Conservation (phyloP, 2,329 filamentous ascomycete species). For the Fonsecaea nubica region DNA sequence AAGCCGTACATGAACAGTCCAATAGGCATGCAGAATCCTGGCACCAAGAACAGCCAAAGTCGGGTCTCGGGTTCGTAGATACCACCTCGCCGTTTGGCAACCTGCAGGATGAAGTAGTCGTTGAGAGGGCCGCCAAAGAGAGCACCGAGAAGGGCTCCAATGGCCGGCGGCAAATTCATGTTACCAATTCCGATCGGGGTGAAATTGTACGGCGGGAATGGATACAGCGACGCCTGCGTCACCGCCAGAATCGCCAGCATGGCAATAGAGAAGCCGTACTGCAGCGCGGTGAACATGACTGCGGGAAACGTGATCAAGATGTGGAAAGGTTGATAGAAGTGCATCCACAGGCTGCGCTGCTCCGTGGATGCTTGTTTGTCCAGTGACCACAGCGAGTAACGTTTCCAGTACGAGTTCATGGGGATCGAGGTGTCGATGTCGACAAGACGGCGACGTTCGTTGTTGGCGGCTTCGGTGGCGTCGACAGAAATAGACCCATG, state of each 20-base stretch:
- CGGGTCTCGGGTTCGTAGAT: conserved; percentile 60
- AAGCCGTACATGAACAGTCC: conserved; percentile 52
- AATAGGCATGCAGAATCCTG: conserved; percentile 44
- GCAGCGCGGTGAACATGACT: conserved; percentile 49
- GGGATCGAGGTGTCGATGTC: conserved; percentile 43
- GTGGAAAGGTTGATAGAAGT: conserved; percentile 45
- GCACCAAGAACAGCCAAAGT: conserved; percentile 48
- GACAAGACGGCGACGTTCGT: conserved; percentile 33
- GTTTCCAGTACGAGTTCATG: conserved; percentile 41
- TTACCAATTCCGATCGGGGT: conserved; percentile 44
- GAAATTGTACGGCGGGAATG: conserved; percentile 46
- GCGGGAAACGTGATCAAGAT: conserved; percentile 48
- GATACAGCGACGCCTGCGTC: conserved; percentile 47
- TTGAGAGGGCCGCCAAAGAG: conserved; percentile 51
- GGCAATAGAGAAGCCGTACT: conserved; percentile 50
- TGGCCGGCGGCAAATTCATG: conserved; percentile 46
- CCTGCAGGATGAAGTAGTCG: conserved; percentile 50
- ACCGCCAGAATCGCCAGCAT: conserved; percentile 46
- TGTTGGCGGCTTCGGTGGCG: conserved; percentile 25
- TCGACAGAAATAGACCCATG: conserved; percentile 23
- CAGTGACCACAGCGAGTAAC: conserved; percentile 41
- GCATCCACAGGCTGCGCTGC: conserved; percentile 42
- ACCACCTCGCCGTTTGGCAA: conserved; percentile 54
- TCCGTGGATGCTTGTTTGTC: conserved; percentile 34
- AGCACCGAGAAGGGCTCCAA: conserved; percentile 51